Percentiles rank a stretch among this genome's conserved stretches.
These are phyloP conservation scores for Pseudomicrostroma phylloplanum DNA, from an alignment of 1,284 basidiomycete species.

Conservation along the genomic window DNA sequence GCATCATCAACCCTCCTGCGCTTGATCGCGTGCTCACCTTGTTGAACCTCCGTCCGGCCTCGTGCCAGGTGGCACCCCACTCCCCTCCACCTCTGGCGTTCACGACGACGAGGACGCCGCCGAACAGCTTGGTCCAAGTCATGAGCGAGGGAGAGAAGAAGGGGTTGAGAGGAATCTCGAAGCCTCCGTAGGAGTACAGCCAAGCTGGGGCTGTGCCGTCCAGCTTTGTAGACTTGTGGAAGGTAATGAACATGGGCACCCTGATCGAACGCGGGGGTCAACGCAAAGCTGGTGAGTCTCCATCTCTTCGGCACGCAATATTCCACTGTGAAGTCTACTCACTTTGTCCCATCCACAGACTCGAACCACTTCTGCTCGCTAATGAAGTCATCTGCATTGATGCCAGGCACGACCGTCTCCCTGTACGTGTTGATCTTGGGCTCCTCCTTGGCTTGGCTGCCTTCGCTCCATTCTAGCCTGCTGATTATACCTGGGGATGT, in stretches of 20 bases:
- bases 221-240: constrained; percentile 64
- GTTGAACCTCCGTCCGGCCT: constrained; percentile 34
- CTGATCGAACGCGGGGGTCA: constrained; percentile 30
- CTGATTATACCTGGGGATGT: constrained; percentile 65
- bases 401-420: constrained; percentile 61
- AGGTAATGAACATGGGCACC: constrained; percentile 79
- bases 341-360: constrained; percentile 69
- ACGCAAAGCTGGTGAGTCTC: background rate
- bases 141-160: constrained; percentile 68
- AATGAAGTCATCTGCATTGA: constrained; percentile 67
- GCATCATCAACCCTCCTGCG: no score
- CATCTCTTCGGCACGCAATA: background rate
- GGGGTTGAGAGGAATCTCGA: constrained; percentile 54
- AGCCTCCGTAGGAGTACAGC: constrained; percentile 64
- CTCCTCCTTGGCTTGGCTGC: constrained; percentile 1
- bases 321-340: background rate
- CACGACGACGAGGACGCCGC: constrained; percentile 64
- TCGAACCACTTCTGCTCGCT: constrained; percentile 60
- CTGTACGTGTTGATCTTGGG: constrained; percentile 60
- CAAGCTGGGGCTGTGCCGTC: constrained; percentile 73
- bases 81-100: constrained; percentile 66
- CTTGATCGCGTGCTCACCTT: constrained; percentile 21
- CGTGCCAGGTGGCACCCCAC: constrained; percentile 64
- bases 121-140: constrained; percentile 69
- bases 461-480: constrained; percentile 31